Conservation (phyloP, 73 alveolate genomes). For the Paramecium primaurelia region DNA sequence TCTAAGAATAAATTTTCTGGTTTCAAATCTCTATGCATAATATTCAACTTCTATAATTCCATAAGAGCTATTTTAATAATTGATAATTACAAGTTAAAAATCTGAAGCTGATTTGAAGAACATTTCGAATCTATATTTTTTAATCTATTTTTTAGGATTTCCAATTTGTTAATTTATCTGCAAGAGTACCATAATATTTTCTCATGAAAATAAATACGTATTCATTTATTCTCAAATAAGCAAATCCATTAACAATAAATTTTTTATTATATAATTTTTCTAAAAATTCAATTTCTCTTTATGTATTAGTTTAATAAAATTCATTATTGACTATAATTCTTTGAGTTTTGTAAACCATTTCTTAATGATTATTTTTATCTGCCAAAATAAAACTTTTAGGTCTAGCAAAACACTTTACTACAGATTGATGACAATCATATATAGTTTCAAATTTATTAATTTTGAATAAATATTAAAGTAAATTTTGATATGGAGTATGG, state of each 20-base stretch:
- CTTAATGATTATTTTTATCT: background rate
- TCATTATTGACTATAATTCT: background rate
- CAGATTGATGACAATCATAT: background rate
- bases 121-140: background rate
- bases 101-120: background rate
- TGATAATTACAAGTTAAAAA: background rate
- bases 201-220: background rate
- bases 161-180: background rate
- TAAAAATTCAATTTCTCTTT: background rate
- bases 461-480: background rate
- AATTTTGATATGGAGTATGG: background rate
- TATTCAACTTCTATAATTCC: background rate
- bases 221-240: background rate
- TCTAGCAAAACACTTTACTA: background rate
- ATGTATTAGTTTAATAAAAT: too few relatives aligned
- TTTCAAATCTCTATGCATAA: background rate
- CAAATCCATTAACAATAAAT: background rate
- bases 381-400: background rate
- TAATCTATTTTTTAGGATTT: background rate
- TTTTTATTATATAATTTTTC: background rate
- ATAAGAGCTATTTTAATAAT: background rate
- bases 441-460: background rate
- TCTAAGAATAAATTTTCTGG: background rate
- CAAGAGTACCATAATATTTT: background rate
- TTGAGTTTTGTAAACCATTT: background rate